These are phyloP conservation scores for Kluyveromyces wickerhamii DNA, from an alignment of 805 yeast species.

Conservation along the genomic window DNA sequence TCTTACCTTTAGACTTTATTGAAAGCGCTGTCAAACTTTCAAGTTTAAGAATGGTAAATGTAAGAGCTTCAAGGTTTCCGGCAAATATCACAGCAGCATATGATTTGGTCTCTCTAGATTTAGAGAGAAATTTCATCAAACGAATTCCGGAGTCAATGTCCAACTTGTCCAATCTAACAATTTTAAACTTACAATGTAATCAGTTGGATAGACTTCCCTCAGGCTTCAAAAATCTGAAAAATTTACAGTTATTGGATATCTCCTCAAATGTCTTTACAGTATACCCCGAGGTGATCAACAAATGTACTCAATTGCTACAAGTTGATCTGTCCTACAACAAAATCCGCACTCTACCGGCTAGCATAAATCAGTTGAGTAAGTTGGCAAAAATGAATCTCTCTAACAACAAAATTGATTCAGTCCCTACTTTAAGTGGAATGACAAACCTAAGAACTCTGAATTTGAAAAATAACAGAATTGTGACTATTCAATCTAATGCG, in stretches of 20 bases:
- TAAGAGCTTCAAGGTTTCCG: slow-evolving; percentile 71
- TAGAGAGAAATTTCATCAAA: slow-evolving; percentile 72
- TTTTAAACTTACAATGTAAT: slow-evolving; percentile 66
- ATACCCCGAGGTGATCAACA: slow-evolving; percentile 60
- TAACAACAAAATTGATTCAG: slow-evolving; percentile 49
- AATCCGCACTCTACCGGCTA: slow-evolving; percentile 50
- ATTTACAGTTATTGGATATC: slow-evolving; percentile 56
- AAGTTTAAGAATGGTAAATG: slow-evolving; percentile 58
- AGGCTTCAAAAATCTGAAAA: slow-evolving; percentile 46
- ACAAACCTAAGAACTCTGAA: slow-evolving; percentile 61
- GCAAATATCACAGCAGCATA: slow-evolving; percentile 61
- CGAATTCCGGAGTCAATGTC: slow-evolving; percentile 51
- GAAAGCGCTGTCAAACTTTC: slow-evolving; percentile 69
- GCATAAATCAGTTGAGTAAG: slow-evolving; percentile 49
- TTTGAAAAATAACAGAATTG: slow-evolving; percentile 58
- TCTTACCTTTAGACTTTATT: slow-evolving; percentile 76
- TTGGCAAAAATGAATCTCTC: slow-evolving; percentile 66
- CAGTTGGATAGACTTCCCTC: slow-evolving; percentile 57
- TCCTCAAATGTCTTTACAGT: slow-evolving; percentile 65
- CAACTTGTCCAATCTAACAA: slow-evolving; percentile 44
- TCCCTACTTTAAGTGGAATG: slow-evolving; percentile 43
- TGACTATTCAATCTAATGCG: slow-evolving; percentile 35
- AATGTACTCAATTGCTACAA: slow-evolving; percentile 49
- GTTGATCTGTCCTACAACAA: slow-evolving; percentile 80
- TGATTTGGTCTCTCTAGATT: slow-evolving; percentile 55